A percentile compares a stretch with the other conserved stretches of the same genome.
Evolutionary conservation across 2,329 filamentous ascomycete genomes (phyloP).

Genomic region (Colletotrichum sansevieriae): DNA sequence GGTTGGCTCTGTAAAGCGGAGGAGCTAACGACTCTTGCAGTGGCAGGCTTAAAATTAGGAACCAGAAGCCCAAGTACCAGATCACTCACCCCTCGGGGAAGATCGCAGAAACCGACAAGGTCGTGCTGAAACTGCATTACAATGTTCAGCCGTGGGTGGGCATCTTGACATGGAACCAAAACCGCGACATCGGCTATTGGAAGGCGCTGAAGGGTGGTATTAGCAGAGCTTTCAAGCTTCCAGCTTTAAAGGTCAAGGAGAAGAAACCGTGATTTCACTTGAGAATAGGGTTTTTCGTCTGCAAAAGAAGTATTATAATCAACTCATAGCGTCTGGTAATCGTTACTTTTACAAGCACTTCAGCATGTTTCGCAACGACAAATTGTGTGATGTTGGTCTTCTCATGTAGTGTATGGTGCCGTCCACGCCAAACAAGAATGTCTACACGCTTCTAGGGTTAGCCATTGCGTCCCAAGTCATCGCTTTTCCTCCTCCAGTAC

Average conservation of each 20-base stretch:
- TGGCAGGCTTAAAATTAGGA: conserved; percentile 81
- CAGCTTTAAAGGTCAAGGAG: conserved; percentile 73
- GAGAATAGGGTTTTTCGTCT: not conserved
- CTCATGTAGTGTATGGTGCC: no score
- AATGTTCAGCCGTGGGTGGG: conserved; percentile 99
- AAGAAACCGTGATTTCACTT: conserved; percentile 38
- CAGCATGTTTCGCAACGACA: not conserved
- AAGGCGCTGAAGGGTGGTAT: conserved; percentile 73
- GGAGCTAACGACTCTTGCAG: conserved; percentile 52
- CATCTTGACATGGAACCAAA: conserved; percentile 82
- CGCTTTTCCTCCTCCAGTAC: not conserved
- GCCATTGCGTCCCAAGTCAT: not conserved
- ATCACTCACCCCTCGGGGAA: conserved; percentile 90
- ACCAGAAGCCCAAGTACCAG: conserved; percentile 95
- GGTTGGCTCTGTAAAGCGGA: conserved; percentile 23
- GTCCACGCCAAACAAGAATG: no score
- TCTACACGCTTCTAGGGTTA: not conserved
- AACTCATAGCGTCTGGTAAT: not conserved
- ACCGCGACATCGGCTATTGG: conserved; percentile 71
- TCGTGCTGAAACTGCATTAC: conserved; percentile 87
- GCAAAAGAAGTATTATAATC: not conserved
- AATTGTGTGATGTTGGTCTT: no score
- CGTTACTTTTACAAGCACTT: no score
- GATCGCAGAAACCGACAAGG: conserved; percentile 79
- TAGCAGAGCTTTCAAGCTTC: conserved; percentile 74